phyloP scores from a whole-genome alignment of 164 flowering plant species.

The Magnolia sinica region DNA sequence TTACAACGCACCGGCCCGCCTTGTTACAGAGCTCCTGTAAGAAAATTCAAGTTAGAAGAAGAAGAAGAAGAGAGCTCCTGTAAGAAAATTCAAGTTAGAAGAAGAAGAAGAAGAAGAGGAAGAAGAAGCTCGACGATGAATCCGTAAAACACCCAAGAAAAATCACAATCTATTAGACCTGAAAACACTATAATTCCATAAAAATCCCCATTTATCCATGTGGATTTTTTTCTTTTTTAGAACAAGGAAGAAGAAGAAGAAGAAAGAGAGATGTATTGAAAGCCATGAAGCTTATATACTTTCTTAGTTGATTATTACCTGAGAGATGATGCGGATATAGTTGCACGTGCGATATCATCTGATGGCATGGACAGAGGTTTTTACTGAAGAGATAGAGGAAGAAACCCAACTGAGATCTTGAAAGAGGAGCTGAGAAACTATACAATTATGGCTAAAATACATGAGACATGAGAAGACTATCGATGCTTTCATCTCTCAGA shows the following conservation, averaged over 20 bases:
- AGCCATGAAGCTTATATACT: neutral
- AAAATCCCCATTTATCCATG: no score
- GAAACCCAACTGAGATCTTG: conserved; percentile 24
- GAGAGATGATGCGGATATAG: conserved; percentile 41
- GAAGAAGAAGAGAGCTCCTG: no score
- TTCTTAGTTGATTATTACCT: conserved; percentile 24
- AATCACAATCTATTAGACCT: no score
- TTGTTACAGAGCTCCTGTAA: no score
- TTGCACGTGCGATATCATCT: conserved; percentile 57
- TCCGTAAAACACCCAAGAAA: no score
- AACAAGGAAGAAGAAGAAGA: neutral
- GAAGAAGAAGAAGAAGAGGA: no score
- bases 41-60: no score
- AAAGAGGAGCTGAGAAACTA: conserved; percentile 18
- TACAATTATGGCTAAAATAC: conserved; percentile 15
- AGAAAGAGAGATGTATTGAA: neutral
- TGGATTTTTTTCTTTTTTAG: neutral
- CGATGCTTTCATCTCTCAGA: conserved; percentile 15
- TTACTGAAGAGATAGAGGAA: conserved; percentile 27
- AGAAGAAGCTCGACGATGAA: no score
- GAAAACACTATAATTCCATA: no score
- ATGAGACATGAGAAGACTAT: conserved; percentile 5
- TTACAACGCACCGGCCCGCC: no score
- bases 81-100: no score
- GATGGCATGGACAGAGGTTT: conserved; percentile 7